Conservation (phyloP, 305 asterid species). For the Fraxinus sp. region DNA sequence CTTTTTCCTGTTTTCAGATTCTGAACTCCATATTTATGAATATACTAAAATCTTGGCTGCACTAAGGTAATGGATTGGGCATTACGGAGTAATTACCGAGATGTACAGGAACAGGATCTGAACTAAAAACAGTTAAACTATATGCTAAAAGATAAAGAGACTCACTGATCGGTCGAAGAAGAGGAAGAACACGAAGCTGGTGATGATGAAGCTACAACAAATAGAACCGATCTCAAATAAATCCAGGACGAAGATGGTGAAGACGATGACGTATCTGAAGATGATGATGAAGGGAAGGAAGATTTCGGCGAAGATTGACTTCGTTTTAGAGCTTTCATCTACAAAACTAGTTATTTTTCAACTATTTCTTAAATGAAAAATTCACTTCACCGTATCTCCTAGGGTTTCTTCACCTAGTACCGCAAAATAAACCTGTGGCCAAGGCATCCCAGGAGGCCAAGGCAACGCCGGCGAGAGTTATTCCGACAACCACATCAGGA, state of each 20-base stretch:
- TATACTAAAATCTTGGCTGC: background rate
- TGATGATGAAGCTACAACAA: slow-evolving; percentile 79
- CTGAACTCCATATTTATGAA: background rate
- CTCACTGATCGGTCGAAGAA: slow-evolving; percentile 81
- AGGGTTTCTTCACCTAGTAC: slow-evolving; percentile 48
- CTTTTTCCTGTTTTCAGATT: background rate
- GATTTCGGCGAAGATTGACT: slow-evolving; percentile 86
- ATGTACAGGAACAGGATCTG: slow-evolving; percentile 41
- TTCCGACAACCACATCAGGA: slow-evolving; percentile 42
- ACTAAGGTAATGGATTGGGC: background rate
- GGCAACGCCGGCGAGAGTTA: slow-evolving; percentile 62
- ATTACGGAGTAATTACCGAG: background rate
- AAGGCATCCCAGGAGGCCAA: slow-evolving; percentile 41
- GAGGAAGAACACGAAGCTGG: slow-evolving; percentile 72
- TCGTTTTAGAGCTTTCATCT: slow-evolving; percentile 93
- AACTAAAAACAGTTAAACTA: slow-evolving; percentile 3
- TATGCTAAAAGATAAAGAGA: slow-evolving; percentile 23
- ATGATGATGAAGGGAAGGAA: slow-evolving; percentile 54
- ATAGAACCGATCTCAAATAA: slow-evolving; percentile 89
- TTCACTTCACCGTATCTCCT: slow-evolving; percentile 36
- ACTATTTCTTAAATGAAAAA: slow-evolving; percentile 25
- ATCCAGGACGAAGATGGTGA: slow-evolving; percentile 79
- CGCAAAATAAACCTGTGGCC: slow-evolving; percentile 8
- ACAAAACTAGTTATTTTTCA: slow-evolving; percentile 33
- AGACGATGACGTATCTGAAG: slow-evolving; percentile 62